These are phyloP conservation scores for Colletotrichum tamarilloi DNA, from an alignment of 2,329 filamentous ascomycete genomes.

Conservation along the genomic window DNA sequence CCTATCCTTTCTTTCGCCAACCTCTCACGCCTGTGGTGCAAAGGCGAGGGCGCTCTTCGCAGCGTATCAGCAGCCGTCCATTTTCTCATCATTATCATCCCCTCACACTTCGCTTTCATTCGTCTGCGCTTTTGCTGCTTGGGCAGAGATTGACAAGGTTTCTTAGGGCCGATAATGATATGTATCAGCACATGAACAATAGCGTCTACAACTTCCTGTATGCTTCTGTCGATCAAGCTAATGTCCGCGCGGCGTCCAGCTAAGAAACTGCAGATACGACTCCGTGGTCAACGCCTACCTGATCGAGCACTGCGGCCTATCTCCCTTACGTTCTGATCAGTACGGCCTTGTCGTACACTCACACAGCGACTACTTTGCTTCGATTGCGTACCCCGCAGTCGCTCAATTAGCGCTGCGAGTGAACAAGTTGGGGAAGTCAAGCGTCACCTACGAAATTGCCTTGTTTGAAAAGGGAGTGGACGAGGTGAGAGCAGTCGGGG, in stretches of 20 bases:
- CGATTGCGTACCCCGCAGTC: constrained; percentile 83
- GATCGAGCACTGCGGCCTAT: constrained; percentile 79
- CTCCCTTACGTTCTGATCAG: constrained; percentile 76
- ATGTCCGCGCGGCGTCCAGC: neutral
- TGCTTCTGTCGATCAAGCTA: constrained; percentile 37
- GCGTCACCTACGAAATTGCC: constrained; percentile 89
- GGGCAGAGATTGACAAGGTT: constrained; percentile 29
- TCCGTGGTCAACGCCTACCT: constrained; percentile 91
- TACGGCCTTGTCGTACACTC: constrained; percentile 89
- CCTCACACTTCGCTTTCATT: constrained; percentile 22
- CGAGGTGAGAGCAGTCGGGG: constrained; percentile 83
- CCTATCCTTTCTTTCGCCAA: neutral
- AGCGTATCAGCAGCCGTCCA: constrained; percentile 9
- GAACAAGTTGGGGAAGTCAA: constrained; percentile 85
- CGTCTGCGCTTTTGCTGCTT: neutral
- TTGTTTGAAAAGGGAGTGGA: constrained; percentile 82
- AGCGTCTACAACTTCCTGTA: constrained; percentile 85
- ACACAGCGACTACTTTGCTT: constrained; percentile 86
- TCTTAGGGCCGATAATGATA: constrained; percentile 88
- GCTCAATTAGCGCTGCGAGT: constrained; percentile 86
- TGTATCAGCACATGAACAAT: constrained; percentile 96
- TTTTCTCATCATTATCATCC: constrained; percentile 5
- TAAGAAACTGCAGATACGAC: constrained; percentile 72
- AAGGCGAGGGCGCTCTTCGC: neutral
- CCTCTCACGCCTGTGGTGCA: neutral